Evolutionary conservation across 306 rosid species (phyloP), one percentile per base, ranked within the genome.

Genomic region (Castanea sativa): DNA sequence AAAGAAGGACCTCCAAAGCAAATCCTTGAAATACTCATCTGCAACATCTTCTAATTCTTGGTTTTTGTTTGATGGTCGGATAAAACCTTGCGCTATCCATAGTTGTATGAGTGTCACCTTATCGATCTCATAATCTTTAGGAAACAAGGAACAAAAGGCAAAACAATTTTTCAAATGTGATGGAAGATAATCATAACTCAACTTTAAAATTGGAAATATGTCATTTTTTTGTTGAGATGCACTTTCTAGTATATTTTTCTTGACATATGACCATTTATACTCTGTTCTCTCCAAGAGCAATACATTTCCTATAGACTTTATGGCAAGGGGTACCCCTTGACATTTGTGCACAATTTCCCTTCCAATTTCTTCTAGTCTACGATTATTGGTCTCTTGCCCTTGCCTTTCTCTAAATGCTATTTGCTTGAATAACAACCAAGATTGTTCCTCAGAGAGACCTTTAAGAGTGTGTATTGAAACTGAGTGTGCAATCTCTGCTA

Each of bases 241-340:
- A 68, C 6, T 76, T 23, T 78, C 15, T 68, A 87, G 84, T 67
- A 81, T 84, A 77, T 71, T 73, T 2, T 87, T 73, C 0, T 71
- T 84, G 67, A 87, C 80, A 69, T 55, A 76, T 16, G 8, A 55
- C 90, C 90, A 87, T 23, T 87, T 84, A 2, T 16, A 51, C 55
- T n/a, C 35, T 51, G 76, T 43, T 30, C 70, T 76, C 21, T 85
- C 78, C 30, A 73, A 76, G 60, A 51, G 0, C 14, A 87, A 78
- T 32, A 83, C 77, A 69, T 85, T 70, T 21, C 85, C 85, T 35
- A 83, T 52, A 52, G 80, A 58, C 71, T 83, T 83, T 56, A 83
- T 81, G 8, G 80, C 76, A 52, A 86, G 87, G 0, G 78, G 82
- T 0, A 79, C 5, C 61, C 82, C 78, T 7, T 1, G 9, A 41